Percentiles rank a stretch among this genome's conserved stretches.
Conservation (phyloP, 768 basidiomycete genomes). For the Suillus lakei region DNA sequence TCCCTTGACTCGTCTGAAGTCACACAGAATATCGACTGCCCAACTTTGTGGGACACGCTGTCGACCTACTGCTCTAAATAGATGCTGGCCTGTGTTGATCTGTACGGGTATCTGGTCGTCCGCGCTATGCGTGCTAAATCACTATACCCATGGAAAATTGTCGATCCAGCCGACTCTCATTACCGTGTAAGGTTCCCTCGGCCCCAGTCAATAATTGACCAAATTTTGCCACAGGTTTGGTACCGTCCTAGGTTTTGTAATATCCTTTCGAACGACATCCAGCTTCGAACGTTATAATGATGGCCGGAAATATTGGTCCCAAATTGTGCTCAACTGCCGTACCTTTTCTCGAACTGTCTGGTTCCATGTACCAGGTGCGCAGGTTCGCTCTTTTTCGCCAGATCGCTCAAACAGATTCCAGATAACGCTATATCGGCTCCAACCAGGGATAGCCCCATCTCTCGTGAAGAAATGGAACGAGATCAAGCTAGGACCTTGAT, state of each 20-base stretch:
- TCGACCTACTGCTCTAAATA: slow-evolving; percentile 29
- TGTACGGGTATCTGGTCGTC: slow-evolving; percentile 69
- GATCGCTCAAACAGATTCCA: slow-evolving; percentile 16
- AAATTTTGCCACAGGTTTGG: too few species aligned
- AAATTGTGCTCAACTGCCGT: slow-evolving; percentile 57
- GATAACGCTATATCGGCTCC: slow-evolving; percentile 23
- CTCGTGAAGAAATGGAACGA: slow-evolving; percentile 24
- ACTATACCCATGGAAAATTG: slow-evolving; percentile 45
- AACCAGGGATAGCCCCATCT: slow-evolving; percentile 10
- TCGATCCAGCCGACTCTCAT: slow-evolving; percentile 58
- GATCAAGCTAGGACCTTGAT: slow-evolving; percentile 54
- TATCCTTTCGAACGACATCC: slow-evolving; percentile 72
- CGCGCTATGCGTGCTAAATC: slow-evolving; percentile 54
- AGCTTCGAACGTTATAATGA: slow-evolving; percentile 79
- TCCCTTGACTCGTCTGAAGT: not conserved
- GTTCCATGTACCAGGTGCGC: slow-evolving; percentile 67
- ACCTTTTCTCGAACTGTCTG: slow-evolving; percentile 65
- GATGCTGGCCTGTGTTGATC: slow-evolving; percentile 55
- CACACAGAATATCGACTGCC: not conserved
- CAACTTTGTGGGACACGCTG: not conserved
- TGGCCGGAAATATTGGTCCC: slow-evolving; percentile 68
- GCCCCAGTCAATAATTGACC: not conserved
- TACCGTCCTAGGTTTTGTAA: slow-evolving; percentile 76
- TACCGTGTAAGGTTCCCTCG: slow-evolving; percentile 57
- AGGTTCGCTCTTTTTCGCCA: slow-evolving; percentile 15